Percentiles rank a stretch among this genome's conserved stretches.
phyloP scores from a whole-genome alignment of 345 rosid species.

The Microthlaspi erraticum region DNA sequence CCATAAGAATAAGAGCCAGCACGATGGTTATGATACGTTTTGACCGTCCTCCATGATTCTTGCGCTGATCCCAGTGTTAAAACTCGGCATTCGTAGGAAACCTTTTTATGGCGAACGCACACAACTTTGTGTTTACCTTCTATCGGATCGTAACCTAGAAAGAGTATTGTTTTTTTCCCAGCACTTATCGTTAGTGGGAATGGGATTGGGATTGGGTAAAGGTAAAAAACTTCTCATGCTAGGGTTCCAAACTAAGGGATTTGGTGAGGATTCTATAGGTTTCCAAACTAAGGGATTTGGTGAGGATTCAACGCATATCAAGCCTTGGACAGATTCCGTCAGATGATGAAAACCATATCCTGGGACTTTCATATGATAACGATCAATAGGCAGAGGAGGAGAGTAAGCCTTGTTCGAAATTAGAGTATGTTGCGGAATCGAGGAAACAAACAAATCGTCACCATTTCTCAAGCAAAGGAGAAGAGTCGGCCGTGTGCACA shows the following conservation, averaged over 20 bases:
- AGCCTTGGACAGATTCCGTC: background rate
- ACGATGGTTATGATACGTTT: background rate
- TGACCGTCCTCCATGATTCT: constrained; percentile 16
- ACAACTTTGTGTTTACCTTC: no score
- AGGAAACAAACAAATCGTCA: background rate
- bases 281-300: background rate
- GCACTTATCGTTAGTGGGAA: no score
- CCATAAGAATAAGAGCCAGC: background rate
- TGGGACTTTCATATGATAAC: background rate
- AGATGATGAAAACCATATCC: background rate
- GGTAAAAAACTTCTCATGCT: background rate
- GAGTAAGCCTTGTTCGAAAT: no score
- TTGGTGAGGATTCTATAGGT: background rate
- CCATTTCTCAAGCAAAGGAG: background rate
- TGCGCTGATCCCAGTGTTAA: constrained; percentile 18
- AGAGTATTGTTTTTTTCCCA: no score
- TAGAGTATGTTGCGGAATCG: background rate
- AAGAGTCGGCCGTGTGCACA: background rate
- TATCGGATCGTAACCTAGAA: no score
- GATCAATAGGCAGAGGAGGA: background rate
- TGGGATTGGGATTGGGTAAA: no score
- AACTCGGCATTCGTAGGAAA: background rate
- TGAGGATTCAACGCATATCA: background rate
- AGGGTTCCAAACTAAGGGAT: background rate
- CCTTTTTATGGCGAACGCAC: no score